phyloP scores from a whole-genome alignment of 768 basidiomycete genomes.

The Mycena vulgaris region DNA sequence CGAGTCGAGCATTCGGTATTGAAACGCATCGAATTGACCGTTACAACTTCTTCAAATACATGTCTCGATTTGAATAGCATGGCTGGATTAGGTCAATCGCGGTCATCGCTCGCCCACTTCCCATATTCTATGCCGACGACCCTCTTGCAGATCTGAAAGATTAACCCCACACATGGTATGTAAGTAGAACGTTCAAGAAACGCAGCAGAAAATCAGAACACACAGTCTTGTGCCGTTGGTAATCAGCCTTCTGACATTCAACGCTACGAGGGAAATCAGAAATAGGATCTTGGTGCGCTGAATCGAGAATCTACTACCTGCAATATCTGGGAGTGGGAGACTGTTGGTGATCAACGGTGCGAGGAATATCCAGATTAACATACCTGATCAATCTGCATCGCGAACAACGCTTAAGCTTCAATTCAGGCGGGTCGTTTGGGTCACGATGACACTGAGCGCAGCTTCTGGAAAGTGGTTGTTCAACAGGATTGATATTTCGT shows the following conservation, averaged over 20 bases:
- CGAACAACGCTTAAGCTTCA: conserved; percentile 24
- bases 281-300: neutral
- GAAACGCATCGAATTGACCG: no score
- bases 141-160: conserved; percentile 20
- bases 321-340: conserved; percentile 20
- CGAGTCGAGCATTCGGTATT: no score
- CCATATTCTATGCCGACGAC: conserved; percentile 12
- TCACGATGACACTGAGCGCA: conserved; percentile 26
- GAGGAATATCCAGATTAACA: neutral
- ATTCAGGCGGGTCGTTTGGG: conserved; percentile 10
- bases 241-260: conserved; percentile 21
- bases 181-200: neutral
- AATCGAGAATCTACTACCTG: conserved; percentile 17
- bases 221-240: conserved; percentile 16
- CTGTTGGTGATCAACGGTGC: neutral
- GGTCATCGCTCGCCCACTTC: conserved; percentile 18
- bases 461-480: conserved; percentile 23
- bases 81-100: conserved; percentile 16
- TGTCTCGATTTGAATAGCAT: neutral
- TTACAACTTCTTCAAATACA: no score
- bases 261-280: neutral
- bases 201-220: neutral
- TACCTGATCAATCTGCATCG: conserved; percentile 25
- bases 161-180: no score
- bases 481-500: conserved; percentile 13